Base-by-base conservation (phyloP, 768 basidiomycete species). In the Termitomyces eurrhizus region DNA sequence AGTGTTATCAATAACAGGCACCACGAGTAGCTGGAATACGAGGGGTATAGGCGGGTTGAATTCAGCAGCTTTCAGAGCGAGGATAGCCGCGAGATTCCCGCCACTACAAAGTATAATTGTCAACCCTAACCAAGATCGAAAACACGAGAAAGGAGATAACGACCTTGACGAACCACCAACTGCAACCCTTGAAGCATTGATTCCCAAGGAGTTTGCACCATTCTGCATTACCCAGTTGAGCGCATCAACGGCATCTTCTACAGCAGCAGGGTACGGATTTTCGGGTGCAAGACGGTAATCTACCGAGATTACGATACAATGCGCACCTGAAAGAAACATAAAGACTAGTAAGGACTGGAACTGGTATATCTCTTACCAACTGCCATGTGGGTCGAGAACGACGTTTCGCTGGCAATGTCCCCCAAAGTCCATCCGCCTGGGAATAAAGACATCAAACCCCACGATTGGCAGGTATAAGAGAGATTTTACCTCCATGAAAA, bases 351-450 rank as follows among this genome's bases (percentile, higher is more conserved):
- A 33, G 41, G 7, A 60, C 14, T 9, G 26, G 11, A 36, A 1
- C 26, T n/a, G n/a, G 55, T 49, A 33, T 29, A 16, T 45, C 21
- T 69, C 75, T 59, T 64, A 87, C 86, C 73, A 54, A 80, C 78
- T 72, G 81, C 83, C 78, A 86, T 80, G 54, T 82, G 83, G 1
- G 84, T 85, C 41, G 79, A 76, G 65, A 92, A 87, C 6, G 83
- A 74, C n/a, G 80, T 81, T 61, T 87, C 85, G 29, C 81, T 81
- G 26, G 68, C 67, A 64, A 89, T 86, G 57, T 77, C 84, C 0
- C 90, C 90, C 1, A 91, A 75, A 0, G 88, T 89, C 90, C 90
- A 90, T 37, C 90, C 90, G 45, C 90, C 89, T 87, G 7, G 64
- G 6, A 21, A 14, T 29, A 56, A 6, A 24, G 14, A 18, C 16